Percentiles rank a stretch among this genome's conserved stretches.
Evolutionary conservation across 192 early-diverging fungal genomes (phyloP).

Genomic region (Coemansia sp.): DNA sequence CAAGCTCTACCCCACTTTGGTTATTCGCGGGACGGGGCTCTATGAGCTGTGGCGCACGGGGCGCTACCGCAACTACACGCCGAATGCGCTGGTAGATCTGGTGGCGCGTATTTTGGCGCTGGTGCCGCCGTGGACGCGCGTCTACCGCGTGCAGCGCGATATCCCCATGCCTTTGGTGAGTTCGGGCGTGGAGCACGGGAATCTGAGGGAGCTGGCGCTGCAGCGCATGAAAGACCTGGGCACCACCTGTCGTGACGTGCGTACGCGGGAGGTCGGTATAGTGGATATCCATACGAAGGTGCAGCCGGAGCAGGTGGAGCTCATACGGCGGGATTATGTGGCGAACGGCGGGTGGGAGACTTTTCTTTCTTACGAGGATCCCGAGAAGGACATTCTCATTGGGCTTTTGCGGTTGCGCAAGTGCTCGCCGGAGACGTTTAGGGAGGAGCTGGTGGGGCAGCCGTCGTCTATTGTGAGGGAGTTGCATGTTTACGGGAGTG

Average conservation of each 20-base stretch:
- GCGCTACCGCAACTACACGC: constrained; percentile 96
- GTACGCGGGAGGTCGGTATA: constrained; percentile 98
- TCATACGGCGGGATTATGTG: constrained; percentile 95
- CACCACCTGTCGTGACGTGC: constrained; percentile 93
- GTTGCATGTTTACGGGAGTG: constrained; percentile 97
- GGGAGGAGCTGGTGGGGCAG: constrained; percentile 84
- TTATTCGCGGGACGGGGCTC: constrained; percentile 97
- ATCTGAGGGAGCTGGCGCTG: constrained; percentile 92
- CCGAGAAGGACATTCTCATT: constrained; percentile 93
- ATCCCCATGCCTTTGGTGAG: constrained; percentile 99
- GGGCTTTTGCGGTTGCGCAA: constrained; percentile 93
- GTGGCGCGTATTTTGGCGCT: constrained; percentile 93
- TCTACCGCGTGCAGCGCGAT: constrained; percentile 98
- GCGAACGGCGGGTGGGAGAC: constrained; percentile 99
- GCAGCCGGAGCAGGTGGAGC: constrained; percentile 90
- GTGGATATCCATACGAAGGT: constrained; percentile 97
- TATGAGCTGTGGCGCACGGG: constrained; percentile 99
- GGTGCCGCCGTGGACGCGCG: constrained; percentile 98
- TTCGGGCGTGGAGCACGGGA: constrained; percentile 98
- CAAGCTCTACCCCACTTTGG: constrained; percentile 98
- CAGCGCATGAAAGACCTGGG: constrained; percentile 97
- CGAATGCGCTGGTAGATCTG: constrained; percentile 93
- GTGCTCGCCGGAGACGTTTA: constrained; percentile 83
- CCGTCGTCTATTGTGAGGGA: constrained; percentile 95
- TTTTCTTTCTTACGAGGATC: constrained; percentile 98